Percentiles rank a stretch among this genome's conserved stretches.
Conservation (phyloP, 1,284 basidiomycete species). For the Amylostereum areolatum region DNA sequence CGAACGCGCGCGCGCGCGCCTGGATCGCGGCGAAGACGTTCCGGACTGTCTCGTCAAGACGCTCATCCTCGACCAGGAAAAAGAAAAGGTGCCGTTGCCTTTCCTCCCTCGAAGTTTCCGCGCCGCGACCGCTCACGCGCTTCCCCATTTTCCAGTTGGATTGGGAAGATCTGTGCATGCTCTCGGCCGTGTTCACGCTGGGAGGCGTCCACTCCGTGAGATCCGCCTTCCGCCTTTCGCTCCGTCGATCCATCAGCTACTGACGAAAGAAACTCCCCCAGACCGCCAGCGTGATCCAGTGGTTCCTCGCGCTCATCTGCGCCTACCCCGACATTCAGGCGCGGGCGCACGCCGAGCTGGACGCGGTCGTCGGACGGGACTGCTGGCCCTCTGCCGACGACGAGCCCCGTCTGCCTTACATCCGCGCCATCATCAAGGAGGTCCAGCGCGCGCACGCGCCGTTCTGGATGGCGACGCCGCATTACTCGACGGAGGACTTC, state of each 20-base stretch:
- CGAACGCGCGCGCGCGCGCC: conserved; percentile 23
- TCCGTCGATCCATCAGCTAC: not conserved
- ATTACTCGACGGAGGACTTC: conserved; percentile 30
- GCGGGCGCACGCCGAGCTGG: conserved; percentile 23
- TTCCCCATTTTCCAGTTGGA: conserved; percentile 16
- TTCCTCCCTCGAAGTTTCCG: too few species aligned
- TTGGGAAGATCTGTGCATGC: conserved; percentile 29
- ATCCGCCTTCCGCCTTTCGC: not conserved
- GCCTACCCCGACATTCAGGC: conserved; percentile 22
- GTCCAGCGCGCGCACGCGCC: conserved; percentile 17
- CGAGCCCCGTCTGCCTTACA: conserved; percentile 21
- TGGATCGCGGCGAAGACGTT: conserved; percentile 27
- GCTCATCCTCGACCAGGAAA: conserved; percentile 19
- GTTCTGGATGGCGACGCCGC: conserved; percentile 29
- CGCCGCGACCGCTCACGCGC: not conserved
- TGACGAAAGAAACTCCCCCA: conserved; percentile 7
- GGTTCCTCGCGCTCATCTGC: conserved; percentile 28
- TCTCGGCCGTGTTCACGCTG: conserved; percentile 33
- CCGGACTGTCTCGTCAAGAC: conserved; percentile 33
- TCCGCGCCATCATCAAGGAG: conserved; percentile 22
- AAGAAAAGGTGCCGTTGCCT: conserved; percentile 15
- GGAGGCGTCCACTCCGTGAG: conserved; percentile 33
- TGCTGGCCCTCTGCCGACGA: conserved; percentile 20
- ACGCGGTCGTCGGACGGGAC: conserved; percentile 23
- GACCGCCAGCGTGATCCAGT: conserved; percentile 24